Evolutionary conservation across 371 early-diverging fungal genomes (phyloP), one percentile per base, ranked within the genome.

Genomic region (Chytridiales sp.): DNA sequence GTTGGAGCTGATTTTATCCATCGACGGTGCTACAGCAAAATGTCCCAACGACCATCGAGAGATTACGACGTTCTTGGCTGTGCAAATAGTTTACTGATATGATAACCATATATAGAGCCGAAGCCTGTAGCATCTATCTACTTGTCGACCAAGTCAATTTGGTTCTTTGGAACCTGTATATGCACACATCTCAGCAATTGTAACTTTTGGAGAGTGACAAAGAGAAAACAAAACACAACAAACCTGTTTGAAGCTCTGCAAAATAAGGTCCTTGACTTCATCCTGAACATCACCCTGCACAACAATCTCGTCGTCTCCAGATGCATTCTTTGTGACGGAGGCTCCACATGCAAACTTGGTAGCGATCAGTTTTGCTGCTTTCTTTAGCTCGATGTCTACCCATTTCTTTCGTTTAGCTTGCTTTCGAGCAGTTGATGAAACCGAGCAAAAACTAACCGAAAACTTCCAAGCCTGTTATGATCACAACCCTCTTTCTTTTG

Each of bases 301-400:
- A 17, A 93, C 87, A 74, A 95, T 94, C 69, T 95, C 96, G 59
- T 97, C 93, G 35, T 75, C 75, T 51, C 93, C 92, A 65, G 87
- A 85, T 56, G 90, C 87, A 68, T 88, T 93, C 81, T 93, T 94
- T 39, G 92, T 87, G 34, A 94, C 94, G 2, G 92, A 91, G 13
- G 92, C 84, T 46, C 94, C 94, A 70, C 91, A 90, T 1, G 95
- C 95, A 72, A 92, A 94, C 74, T 87, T 87, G 63, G 83, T 89
- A 43, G 95, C 93, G 78, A 94, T 94, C 69, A 84, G 73, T 72
- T 97, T 97, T 64, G 95, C 90, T 2, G 92, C 93, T 72, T 92
- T 93, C 68, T 95, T 95, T 67, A 97, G 75, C 63, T 94, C 95
- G 41, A 95, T 87, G 52, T 84, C 90, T 91, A 19, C 13, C n/a